A percentile compares a stretch with the other conserved stretches of the same genome.
Evolutionary conservation across 163 green algal species (phyloP).

Genomic region (Scenedesmus sp.): DNA sequence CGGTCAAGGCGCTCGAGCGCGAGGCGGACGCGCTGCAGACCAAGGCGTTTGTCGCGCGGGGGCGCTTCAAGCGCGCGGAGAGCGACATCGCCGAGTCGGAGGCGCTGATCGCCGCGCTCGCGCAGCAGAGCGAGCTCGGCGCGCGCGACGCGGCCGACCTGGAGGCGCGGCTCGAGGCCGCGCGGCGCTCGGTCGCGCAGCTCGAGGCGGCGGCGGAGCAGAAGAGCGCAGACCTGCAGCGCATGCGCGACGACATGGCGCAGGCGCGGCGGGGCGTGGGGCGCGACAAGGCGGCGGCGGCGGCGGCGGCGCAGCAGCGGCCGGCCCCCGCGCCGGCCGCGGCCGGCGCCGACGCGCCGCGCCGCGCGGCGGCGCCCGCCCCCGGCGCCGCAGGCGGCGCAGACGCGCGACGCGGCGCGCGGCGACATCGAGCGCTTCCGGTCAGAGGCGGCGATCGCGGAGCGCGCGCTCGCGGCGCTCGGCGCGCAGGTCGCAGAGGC

Average conservation of each 20-base stretch:
- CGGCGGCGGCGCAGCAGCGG: too few relatives aligned
- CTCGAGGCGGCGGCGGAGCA: constrained; percentile 40
- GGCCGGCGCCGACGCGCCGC: too few relatives aligned
- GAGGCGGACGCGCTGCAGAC: constrained; percentile 9
- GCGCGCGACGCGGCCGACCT: neutral
- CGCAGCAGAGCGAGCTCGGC: constrained; percentile 39
- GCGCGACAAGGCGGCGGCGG: neutral
- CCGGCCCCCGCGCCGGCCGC: too few relatives aligned
- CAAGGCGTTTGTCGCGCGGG: constrained; percentile 30
- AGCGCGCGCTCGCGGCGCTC: constrained; percentile 17
- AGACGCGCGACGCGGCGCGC: constrained; percentile 4
- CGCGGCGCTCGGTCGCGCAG: constrained; percentile 26
- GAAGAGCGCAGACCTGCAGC: constrained; percentile 36
- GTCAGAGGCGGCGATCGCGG: constrained; percentile 14
- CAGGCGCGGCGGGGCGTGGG: neutral
- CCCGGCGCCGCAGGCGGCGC: neutral
- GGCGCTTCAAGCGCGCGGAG: constrained; percentile 20
- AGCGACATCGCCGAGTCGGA: constrained; percentile 8
- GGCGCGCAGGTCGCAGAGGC: constrained; percentile 50
- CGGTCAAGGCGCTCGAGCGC: constrained; percentile 25
- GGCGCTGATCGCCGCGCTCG: constrained; percentile 25
- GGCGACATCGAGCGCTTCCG: constrained; percentile 17
- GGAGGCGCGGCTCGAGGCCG: constrained; percentile 8
- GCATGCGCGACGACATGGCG: neutral
- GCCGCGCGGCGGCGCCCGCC: too few relatives aligned